phyloP scores from a whole-genome alignment of 1,284 basidiomycete genomes.

The Albatrellus sp. region DNA sequence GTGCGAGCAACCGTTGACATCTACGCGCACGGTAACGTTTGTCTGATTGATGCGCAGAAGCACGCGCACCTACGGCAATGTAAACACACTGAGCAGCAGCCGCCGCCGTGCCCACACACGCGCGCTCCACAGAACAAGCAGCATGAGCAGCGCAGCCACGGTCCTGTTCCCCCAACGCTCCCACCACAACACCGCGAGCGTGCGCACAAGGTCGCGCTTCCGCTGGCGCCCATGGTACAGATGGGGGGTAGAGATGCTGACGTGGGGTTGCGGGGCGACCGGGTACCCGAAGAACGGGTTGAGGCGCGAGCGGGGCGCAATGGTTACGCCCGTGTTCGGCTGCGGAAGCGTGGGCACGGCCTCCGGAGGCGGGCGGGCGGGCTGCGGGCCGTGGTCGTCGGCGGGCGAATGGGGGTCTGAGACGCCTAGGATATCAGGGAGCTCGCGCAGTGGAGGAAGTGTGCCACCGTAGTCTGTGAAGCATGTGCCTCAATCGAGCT shows the following conservation, averaged over 20 bases:
- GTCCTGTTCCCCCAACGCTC: slow-evolving; percentile 45
- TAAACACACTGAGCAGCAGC: too few relatives aligned
- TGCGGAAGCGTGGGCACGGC: background rate
- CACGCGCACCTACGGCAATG: too few relatives aligned
- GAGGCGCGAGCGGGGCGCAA: slow-evolving; percentile 41
- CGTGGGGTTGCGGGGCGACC: slow-evolving; percentile 22
- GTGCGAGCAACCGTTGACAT: too few relatives aligned
- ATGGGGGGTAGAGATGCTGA: slow-evolving; percentile 21
- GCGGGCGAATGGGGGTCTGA: background rate
- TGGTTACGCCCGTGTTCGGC: slow-evolving; percentile 9
- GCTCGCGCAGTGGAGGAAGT: slow-evolving; percentile 7
- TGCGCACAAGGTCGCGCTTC: slow-evolving; percentile 58
- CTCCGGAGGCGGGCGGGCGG: background rate
- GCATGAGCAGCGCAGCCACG: slow-evolving; percentile 17
- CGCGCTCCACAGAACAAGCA: slow-evolving; percentile 8
- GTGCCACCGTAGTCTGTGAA: slow-evolving; percentile 10
- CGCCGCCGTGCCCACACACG: too few relatives aligned
- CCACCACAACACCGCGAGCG: slow-evolving; percentile 57
- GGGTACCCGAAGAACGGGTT: slow-evolving; percentile 88
- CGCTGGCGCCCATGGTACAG: slow-evolving; percentile 50
- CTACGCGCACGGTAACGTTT: too few relatives aligned
- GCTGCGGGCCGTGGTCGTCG: background rate
- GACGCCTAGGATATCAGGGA: slow-evolving; percentile 1
- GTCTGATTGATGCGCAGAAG: too few relatives aligned
- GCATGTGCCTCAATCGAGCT: background rate